Evolutionary conservation across 345 rosid genomes (phyloP).

Genomic region (Turritis glabra): DNA sequence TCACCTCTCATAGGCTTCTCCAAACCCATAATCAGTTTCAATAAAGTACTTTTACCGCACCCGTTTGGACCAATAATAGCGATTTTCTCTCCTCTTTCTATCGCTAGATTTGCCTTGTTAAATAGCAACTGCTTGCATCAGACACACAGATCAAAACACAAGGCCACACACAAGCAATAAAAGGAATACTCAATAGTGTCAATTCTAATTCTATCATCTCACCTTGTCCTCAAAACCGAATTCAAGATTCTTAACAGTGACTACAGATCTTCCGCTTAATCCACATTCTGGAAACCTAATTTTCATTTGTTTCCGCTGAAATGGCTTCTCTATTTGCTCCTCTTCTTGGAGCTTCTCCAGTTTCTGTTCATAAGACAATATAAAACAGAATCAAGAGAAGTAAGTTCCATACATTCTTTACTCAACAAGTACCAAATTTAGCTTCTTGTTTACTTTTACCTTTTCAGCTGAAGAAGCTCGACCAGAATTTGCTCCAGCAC

Average conservation of each 20-base stretch:
- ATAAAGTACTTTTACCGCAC: conserved; percentile 87
- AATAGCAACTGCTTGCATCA: conserved; percentile 54
- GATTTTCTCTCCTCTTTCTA: conserved; percentile 78
- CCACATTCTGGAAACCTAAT: conserved; percentile 89
- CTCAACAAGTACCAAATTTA: neutral
- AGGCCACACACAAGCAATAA: neutral
- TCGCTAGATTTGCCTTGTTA: conserved; percentile 58
- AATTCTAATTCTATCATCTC: conserved; percentile 16
- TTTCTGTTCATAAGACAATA: conserved; percentile 49
- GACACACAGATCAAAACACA: conserved; percentile 15
- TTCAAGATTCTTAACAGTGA: conserved; percentile 62
- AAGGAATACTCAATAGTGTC: neutral
- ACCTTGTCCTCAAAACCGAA: conserved; percentile 78
- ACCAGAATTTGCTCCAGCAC: conserved; percentile 83
- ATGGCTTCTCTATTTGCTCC: conserved; percentile 84
- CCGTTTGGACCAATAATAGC: conserved; percentile 96
- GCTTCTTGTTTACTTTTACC: conserved; percentile 35
- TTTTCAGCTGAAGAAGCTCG: conserved; percentile 95
- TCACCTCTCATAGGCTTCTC: conserved; percentile 69
- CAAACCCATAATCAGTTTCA: conserved; percentile 77
- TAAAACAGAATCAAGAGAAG: neutral
- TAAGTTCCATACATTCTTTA: neutral
- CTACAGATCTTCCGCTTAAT: conserved; percentile 73
- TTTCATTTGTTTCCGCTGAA: conserved; percentile 81
- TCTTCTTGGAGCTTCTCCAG: conserved; percentile 73